Percentiles rank a stretch among this genome's conserved stretches.
These are phyloP conservation scores for Diplosphaera chodatii DNA, from an alignment of 139 green algal species.

Conservation along the genomic window DNA sequence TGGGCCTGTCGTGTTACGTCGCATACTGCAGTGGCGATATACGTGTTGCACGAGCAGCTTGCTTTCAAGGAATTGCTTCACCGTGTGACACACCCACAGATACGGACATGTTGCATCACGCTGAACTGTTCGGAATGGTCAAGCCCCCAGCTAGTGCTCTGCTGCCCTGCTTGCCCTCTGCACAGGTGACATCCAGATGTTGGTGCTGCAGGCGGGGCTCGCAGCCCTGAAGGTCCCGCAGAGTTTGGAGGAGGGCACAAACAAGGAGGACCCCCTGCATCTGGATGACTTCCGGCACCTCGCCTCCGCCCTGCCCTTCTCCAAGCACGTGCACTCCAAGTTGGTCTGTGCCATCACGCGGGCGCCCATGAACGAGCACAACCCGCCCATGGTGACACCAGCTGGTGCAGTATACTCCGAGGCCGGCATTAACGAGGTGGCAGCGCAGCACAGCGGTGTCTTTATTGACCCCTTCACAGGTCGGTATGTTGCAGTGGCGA, in stretches of 20 bases:
- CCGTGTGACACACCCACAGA: too few relatives aligned
- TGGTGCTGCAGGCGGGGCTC: slow-evolving; percentile 77
- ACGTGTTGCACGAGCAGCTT: too few relatives aligned
- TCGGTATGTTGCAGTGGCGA: too few relatives aligned
- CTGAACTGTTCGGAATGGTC: too few relatives aligned
- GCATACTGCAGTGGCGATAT: too few relatives aligned
- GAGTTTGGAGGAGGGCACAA: slow-evolving; percentile 32
- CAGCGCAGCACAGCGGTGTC: slow-evolving; percentile 9
- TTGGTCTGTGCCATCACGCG: slow-evolving; percentile 80
- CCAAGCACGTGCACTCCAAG: slow-evolving; percentile 83
- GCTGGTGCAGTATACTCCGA: slow-evolving; percentile 10
- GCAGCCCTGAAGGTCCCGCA: slow-evolving; percentile 76
- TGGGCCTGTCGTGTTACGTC: too few relatives aligned
- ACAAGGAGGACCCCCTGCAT: slow-evolving; percentile 71
- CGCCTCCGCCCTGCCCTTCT: slow-evolving; percentile 66
- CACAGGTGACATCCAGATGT: too few relatives aligned
- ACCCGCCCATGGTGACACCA: slow-evolving; percentile 69
- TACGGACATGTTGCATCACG: too few relatives aligned
- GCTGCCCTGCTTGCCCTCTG: too few relatives aligned
- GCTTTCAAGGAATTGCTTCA: too few relatives aligned
- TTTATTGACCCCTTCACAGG: slow-evolving; percentile 9
- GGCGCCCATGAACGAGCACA: slow-evolving; percentile 85
- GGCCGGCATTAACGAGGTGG: slow-evolving; percentile 22
- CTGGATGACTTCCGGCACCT: slow-evolving; percentile 63
- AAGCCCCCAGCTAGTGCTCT: too few relatives aligned